Base-by-base conservation (phyloP, 495 filamentous ascomycete species). In the Penicillium coffeae region DNA sequence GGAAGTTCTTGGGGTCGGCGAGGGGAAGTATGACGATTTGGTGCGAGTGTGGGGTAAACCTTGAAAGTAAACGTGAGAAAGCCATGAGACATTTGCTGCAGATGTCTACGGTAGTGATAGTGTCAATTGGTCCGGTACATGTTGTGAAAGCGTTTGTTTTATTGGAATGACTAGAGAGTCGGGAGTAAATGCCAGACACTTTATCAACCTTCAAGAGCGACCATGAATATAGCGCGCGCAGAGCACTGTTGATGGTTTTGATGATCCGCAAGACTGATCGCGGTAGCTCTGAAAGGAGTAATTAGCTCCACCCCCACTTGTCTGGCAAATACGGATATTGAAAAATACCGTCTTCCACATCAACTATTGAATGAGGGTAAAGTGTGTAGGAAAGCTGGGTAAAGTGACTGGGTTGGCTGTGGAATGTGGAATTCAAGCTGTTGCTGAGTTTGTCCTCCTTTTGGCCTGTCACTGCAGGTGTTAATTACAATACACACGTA, bases 11-110 rank as follows among this genome's bases (percentile, higher is more conserved):
- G n/a, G n/a, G n/a, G n/a, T n/a, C n/a, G n/a, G n/a, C n/a, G n/a
- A n/a, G 25, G 45, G 45, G 14, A 41, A 41, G 44, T 50, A 50
- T 50, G 48, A 50, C 48, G 48, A 50, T 15, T 41, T 45, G 40
- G 39, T 40, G 48, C 25, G 25, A 10, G 25, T 30, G 25, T 30
- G 25, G 25, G 25, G 25, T 30, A 30, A 30, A 30, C 25, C 25
- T n/a, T n/a, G n/a, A n/a, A n/a, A n/a, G n/a, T n/a, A n/a, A n/a
- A n/a, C n/a, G n/a, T n/a, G n/a, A n/a, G n/a, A n/a, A n/a, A n/a
- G n/a, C n/a, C n/a, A n/a, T n/a, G n/a, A n/a, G n/a, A n/a, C n/a
- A n/a, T n/a, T n/a, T n/a, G n/a, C n/a, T n/a, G n/a, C n/a, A n/a
- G n/a, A n/a, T n/a, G n/a, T n/a, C n/a, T n/a, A n/a, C n/a, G n/a